A percentile compares a stretch with the other conserved stretches of the same genome.
Conservation (phyloP, 495 filamentous ascomycete species). For the Bathelium albidoporum region DNA sequence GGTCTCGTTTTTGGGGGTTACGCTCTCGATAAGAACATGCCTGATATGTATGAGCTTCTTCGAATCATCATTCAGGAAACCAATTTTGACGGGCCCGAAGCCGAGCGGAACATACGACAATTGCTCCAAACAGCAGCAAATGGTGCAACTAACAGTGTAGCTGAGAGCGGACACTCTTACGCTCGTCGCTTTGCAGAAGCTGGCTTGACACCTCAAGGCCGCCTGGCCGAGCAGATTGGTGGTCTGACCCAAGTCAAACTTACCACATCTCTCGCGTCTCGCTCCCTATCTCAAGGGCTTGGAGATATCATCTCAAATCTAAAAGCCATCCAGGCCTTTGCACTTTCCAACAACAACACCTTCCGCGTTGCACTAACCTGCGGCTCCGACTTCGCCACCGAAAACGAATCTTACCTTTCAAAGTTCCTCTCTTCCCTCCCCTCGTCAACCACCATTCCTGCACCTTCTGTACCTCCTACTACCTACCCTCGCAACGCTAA, state of each 20-base stretch:
- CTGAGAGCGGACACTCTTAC: conserved; percentile 74
- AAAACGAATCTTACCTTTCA: conserved; percentile 63
- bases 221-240: conserved; percentile 66
- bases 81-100: conserved; percentile 72
- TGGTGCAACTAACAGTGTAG: conserved; percentile 84
- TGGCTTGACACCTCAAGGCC: conserved; percentile 57
- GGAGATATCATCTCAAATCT: conserved; percentile 73
- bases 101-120: conserved; percentile 71
- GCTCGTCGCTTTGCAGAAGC: conserved; percentile 76
- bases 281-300: conserved; percentile 42
- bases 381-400: conserved; percentile 52
- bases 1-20: conserved; percentile 74
- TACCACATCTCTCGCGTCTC: conserved; percentile 55
- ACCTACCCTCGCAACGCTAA: conserved; percentile 40
- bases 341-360: conserved; percentile 46
- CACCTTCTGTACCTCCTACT: conserved; percentile 30
- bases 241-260: conserved; percentile 83
- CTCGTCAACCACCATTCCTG: conserved; percentile 33
- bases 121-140: conserved; percentile 74
- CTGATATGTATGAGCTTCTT: conserved; percentile 80
- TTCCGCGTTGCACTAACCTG: conserved; percentile 83
- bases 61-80: conserved; percentile 73
- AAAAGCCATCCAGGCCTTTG: conserved; percentile 72
- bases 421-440: conserved; percentile 55
- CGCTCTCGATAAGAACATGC: conserved; percentile 79